These are phyloP conservation scores for Paramarasmius palmivorus DNA, from an alignment of 1,284 basidiomycete genomes.

Conservation along the genomic window DNA sequence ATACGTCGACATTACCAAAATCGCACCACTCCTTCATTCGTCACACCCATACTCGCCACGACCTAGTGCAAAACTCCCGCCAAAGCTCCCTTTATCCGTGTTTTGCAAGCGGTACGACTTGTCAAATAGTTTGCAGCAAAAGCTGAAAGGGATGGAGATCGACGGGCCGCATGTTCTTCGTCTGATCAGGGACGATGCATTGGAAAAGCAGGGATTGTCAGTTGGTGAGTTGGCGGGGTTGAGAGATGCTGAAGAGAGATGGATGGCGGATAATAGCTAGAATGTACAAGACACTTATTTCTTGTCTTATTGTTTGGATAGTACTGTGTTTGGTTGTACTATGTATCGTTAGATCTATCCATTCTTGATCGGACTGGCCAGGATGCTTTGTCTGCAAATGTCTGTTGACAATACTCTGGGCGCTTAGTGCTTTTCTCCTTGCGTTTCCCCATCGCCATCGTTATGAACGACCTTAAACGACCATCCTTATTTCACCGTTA, in stretches of 20 bases:
- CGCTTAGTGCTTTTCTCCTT: too few species aligned
- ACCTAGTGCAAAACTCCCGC: background rate
- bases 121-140: background rate
- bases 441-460: too few species aligned
- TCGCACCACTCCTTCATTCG: background rate
- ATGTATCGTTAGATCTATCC: too few species aligned
- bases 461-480: too few species aligned
- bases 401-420: too few species aligned
- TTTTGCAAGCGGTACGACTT: constrained; percentile 2
- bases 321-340: too few species aligned
- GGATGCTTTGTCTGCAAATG: too few species aligned
- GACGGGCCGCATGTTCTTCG: background rate
- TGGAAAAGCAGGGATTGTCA: background rate
- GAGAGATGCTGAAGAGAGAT: constrained; percentile 2
- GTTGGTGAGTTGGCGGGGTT: background rate
- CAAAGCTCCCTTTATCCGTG: background rate
- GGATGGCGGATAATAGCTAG: background rate
- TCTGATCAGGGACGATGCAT: background rate
- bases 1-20: background rate
- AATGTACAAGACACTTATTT: too few species aligned
- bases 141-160: background rate
- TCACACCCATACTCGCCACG: too few species aligned
- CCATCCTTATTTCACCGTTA: too few species aligned
- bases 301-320: too few species aligned
- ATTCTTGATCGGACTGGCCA: too few species aligned